Evolutionary conservation across 768 basidiomycete genomes (phyloP), one percentile per base, ranked within the genome.

Genomic region (Termitomyces sp.): DNA sequence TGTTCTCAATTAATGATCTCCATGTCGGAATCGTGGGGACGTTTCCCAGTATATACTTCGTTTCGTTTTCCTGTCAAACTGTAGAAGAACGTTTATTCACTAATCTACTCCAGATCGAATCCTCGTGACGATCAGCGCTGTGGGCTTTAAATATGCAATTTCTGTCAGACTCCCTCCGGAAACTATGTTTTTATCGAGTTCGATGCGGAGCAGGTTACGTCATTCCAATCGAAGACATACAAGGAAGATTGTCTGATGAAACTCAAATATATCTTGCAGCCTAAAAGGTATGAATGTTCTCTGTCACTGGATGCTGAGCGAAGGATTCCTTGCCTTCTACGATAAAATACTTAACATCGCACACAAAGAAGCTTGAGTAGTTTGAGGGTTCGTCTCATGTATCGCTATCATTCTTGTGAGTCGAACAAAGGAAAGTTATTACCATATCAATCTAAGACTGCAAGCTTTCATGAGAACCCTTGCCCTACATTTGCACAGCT

Each of bases 1-100:
- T 28, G 17, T 11, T 45, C 28, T 46, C 35, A 30, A 50, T 42
- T 30, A 10, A 10, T 42, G 32, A 56, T 59, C 51, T 55, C 58
- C 50, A 55, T 55, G 30, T 52, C 42, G 52, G 57, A 54, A 8
- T 54, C 58, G 52, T 54, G 58, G 58, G 2, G 37, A 37, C 37
- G 11, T 1, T 59, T 39, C 27, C 49, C n/a, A 27, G 53, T 8
- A 8, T 17, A 14, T 37, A 6, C 35, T 37, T 34, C 12, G 35
- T 17, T n/a, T 27, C 14, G 21, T 28, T 19, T 17, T 12, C 17
- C 19, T 21, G 25, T 17, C 9, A 8, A 48, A 21, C 25, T 25
- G 11, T 37, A 8, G 27, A 45, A 11, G 27, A 45, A 17, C 8
- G n/a, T 40, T 40, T 8, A 41, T 12, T 11, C 10, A 23, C 16